These are phyloP conservation scores for Fomitiporia mediterranea DNA, from an alignment of 1,284 basidiomycete species.

Conservation along the genomic window DNA sequence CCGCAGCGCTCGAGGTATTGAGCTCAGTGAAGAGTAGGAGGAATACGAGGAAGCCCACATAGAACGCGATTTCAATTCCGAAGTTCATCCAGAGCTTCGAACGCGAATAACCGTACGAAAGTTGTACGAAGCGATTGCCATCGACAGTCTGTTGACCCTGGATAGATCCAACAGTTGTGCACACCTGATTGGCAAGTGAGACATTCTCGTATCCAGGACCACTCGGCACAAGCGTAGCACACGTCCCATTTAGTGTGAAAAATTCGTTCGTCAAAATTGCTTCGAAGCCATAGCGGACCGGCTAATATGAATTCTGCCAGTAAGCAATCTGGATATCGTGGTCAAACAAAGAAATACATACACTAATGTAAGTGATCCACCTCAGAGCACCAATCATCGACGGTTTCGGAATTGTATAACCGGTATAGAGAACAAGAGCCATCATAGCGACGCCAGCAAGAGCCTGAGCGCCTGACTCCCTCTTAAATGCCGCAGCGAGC, in stretches of 20 bases:
- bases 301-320: slow-evolving; percentile 27
- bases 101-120: slow-evolving; percentile 43
- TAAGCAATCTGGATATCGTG: slow-evolving; percentile 8
- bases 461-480: slow-evolving; percentile 40
- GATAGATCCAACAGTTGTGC: slow-evolving; percentile 26
- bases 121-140: slow-evolving; percentile 34
- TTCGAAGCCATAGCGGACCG: slow-evolving; percentile 45
- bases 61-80: slow-evolving; percentile 53
- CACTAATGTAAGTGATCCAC: slow-evolving; percentile 48
- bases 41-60: slow-evolving; percentile 39
- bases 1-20: slow-evolving; percentile 33
- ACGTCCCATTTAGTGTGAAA: slow-evolving; percentile 39
- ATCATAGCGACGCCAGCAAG: slow-evolving; percentile 49
- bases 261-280: slow-evolving; percentile 51
- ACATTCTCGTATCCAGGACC: slow-evolving; percentile 44
- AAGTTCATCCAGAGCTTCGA: slow-evolving; percentile 52
- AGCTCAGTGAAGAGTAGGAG: slow-evolving; percentile 52
- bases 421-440: slow-evolving; percentile 45
- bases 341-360: slow-evolving; percentile 24
- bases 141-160: slow-evolving; percentile 24
- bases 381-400: slow-evolving; percentile 34
- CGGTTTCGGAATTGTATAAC: slow-evolving; percentile 30
- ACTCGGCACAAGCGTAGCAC: slow-evolving; percentile 41
- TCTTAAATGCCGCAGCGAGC: slow-evolving; percentile 43
- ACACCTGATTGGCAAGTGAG: slow-evolving; percentile 28